These are phyloP conservation scores for Saccharomyces hybrid DNA, from an alignment of 1,139 yeast genomes.

Conservation along the genomic window DNA sequence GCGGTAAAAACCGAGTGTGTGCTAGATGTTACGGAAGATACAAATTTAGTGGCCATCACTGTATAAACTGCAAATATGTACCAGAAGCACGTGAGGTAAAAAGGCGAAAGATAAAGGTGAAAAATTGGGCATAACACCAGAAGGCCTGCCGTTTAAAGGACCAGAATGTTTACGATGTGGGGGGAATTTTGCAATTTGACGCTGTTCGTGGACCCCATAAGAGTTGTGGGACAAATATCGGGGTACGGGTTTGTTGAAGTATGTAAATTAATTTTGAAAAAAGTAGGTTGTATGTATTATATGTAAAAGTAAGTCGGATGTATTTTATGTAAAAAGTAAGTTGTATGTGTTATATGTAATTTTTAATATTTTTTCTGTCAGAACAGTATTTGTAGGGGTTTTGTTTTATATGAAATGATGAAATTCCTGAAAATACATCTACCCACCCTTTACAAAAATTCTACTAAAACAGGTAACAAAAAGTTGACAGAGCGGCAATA, in stretches of 20 bases:
- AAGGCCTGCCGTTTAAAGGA: conserved; percentile 15
- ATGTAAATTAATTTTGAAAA: background rate
- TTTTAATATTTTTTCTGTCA: background rate
- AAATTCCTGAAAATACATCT: too few relatives aligned
- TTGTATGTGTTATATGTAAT: background rate
- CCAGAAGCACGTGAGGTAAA: conserved; percentile 24
- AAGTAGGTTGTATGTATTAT: background rate
- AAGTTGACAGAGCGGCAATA: too few relatives aligned
- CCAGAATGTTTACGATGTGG: conserved; percentile 18
- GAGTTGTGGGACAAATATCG: background rate
- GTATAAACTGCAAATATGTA: conserved; percentile 21
- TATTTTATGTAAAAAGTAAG: background rate
- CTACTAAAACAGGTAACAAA: too few relatives aligned
- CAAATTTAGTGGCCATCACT: conserved; percentile 21
- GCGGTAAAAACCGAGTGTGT: conserved; percentile 20
- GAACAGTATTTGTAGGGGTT: too few relatives aligned
- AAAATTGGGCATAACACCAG: conserved; percentile 9
- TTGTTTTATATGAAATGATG: too few relatives aligned
- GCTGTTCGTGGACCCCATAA: conserved; percentile 17
- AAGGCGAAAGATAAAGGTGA: conserved; percentile 15
- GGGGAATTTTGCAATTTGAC: conserved; percentile 19
- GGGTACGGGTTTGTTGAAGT: background rate
- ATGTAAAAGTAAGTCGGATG: background rate
- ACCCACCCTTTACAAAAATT: too few relatives aligned
- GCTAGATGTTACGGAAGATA: conserved; percentile 25